Percentiles rank a stretch among this genome's conserved stretches.
Evolutionary conservation across 2,329 filamentous ascomycete species (phyloP).

Genomic region (Rhynchosporium secalis): DNA sequence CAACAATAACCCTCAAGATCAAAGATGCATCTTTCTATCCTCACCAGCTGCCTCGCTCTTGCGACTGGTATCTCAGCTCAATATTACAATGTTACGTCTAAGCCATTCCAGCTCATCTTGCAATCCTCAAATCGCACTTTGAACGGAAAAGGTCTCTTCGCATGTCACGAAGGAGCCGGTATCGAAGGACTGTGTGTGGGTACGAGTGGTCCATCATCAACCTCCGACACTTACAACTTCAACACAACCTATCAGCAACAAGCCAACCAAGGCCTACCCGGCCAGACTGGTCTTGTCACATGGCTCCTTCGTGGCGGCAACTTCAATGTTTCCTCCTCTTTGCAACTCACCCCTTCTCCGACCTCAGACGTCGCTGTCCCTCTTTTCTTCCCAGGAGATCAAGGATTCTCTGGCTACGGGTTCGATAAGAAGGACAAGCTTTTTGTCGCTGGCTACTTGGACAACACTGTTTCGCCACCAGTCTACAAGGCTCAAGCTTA

Average conservation of each 20-base stretch:
- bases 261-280: constrained; percentile 26
- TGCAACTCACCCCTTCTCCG: constrained; percentile 42
- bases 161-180: constrained; percentile 51
- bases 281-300: constrained; percentile 31
- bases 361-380: constrained; percentile 46
- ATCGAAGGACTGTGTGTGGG: constrained; percentile 48
- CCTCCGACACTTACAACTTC: constrained; percentile 32
- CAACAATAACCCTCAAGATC: constrained; percentile 3
- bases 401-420: constrained; percentile 36
- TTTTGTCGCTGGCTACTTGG: constrained; percentile 43
- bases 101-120: constrained; percentile 47
- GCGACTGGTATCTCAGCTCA: constrained; percentile 31
- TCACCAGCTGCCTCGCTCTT: constrained; percentile 28
- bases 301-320: constrained; percentile 30
- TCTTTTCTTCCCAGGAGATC: constrained; percentile 40
- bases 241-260: constrained; percentile 39
- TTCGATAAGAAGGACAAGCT: constrained; percentile 45
- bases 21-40: constrained; percentile 31
- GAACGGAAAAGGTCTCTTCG: constrained; percentile 42
- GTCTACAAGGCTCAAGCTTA: constrained; percentile 24
- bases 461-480: constrained; percentile 43
- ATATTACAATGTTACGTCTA: constrained; percentile 41
- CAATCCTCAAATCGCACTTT: constrained; percentile 42
- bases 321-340: constrained; percentile 40
- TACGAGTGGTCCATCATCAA: constrained; percentile 22